Evolutionary conservation across 257 asterid genomes (phyloP), one percentile per base, ranked within the genome.

Genomic region (Solanum dulcamara): DNA sequence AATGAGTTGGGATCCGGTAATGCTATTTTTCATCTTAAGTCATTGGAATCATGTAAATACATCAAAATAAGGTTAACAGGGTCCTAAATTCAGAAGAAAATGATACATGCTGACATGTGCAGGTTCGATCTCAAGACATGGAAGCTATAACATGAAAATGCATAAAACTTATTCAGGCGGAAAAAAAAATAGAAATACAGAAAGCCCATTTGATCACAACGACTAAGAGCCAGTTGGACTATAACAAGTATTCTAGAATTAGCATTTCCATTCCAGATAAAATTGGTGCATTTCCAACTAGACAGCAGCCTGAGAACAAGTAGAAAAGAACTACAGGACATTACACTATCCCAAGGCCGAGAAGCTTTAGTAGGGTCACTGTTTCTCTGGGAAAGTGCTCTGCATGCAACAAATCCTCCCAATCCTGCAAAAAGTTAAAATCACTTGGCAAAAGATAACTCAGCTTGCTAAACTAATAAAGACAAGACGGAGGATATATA

Each of bases 341-440:
- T 64, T 83, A 83, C 86, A 22, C 37, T 89, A 88, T 93, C 95
- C 97, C 97, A 93, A 22, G 97, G 97, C 74, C 95, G 89, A 24
- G 95, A 92, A 88, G 97, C 97, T 74, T 90, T 89, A 87, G 92
- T 88, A 28, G 97, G 97, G 55, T 93, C 97, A 81, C 90, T 93
- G 33, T 93, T 93, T 88, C 97, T 91, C 84, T 92, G 92, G 80
- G 97, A 93, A 84, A 93, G 87, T 86, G 97, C 94, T 88, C 93
- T 91, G 89, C 95, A 93, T 13, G 97, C 97, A 87, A 91, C 92
- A 75, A 93, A 93, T 46, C 95, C 97, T 84, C 93, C 97, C 86
- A 93, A 83, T 71, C 89, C 87, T 85, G 84, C 80, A 62, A 12
- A 30, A 85, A 60, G 14, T 8, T 26, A 75, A 44, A 37, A 38